These are phyloP conservation scores for Plectranthus barbatus DNA, from an alignment of 257 asterid genomes.

Conservation along the genomic window DNA sequence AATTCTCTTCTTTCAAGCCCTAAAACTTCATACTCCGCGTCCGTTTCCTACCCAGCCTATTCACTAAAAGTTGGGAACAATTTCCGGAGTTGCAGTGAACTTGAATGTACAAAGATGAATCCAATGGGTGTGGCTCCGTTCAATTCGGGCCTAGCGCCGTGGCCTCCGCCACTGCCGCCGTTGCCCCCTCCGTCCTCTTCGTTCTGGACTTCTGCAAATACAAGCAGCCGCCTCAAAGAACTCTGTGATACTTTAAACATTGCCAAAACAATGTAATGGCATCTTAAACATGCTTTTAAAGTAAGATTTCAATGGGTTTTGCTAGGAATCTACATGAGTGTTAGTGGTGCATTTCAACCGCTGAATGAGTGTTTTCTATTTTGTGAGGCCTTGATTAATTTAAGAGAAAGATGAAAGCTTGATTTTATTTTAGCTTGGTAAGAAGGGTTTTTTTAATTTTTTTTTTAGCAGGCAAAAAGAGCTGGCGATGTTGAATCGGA, in stretches of 20 bases:
- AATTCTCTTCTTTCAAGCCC: too few species aligned
- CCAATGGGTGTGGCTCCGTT: slow-evolving; percentile 33
- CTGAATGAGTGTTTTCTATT: neutral
- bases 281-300: neutral
- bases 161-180: slow-evolving; percentile 41
- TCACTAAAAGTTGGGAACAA: too few species aligned
- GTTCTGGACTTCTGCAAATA: slow-evolving; percentile 46
- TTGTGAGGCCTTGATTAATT: neutral
- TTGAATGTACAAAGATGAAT: slow-evolving; percentile 36
- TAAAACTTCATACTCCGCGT: too few species aligned
- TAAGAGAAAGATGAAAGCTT: neutral
- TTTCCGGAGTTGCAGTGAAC: neutral
- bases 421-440: neutral
- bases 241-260: slow-evolving; percentile 31
- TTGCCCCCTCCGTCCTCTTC: slow-evolving; percentile 54
- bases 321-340: neutral
- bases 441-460: neutral
- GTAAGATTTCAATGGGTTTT: neutral
- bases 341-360: neutral
- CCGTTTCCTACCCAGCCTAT: too few species aligned
- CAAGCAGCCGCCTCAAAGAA: slow-evolving; percentile 35
- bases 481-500: slow-evolving; percentile 38
- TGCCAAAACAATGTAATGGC: slow-evolving; percentile 44
- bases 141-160: slow-evolving; percentile 18
- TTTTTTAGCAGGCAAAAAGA: slow-evolving; percentile 46